Evolutionary conservation across 495 filamentous ascomycete genomes (phyloP).

Genomic region (Xylaria telfairii): DNA sequence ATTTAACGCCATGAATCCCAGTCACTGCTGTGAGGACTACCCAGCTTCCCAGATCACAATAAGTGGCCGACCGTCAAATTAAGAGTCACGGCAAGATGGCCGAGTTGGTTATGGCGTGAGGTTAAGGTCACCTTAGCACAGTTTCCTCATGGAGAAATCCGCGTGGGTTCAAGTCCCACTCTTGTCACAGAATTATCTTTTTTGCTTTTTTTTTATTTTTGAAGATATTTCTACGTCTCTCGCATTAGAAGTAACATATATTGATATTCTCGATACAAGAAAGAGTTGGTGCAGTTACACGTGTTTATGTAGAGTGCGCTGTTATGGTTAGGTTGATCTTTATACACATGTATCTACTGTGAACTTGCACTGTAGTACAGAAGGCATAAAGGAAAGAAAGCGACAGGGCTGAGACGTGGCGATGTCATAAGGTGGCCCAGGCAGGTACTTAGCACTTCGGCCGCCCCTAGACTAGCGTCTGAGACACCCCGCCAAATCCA

Average conservation of each 20-base stretch:
- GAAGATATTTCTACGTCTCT: too few relatives aligned
- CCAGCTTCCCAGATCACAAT: not conserved
- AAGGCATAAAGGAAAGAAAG: not conserved
- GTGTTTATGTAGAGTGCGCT: too few relatives aligned
- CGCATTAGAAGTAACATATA: too few relatives aligned
- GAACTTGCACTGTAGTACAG: too few relatives aligned
- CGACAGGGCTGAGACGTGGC: not conserved
- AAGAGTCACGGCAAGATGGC: conserved; percentile 47
- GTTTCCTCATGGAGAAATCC: conserved; percentile 42
- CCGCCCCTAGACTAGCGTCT: conserved; percentile 13
- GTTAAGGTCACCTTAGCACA: conserved; percentile 46
- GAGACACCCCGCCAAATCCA: conserved; percentile 25
- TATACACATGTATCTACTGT: too few relatives aligned
- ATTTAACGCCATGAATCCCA: not conserved
- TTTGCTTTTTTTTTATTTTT: not conserved
- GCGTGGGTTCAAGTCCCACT: conserved; percentile 52
- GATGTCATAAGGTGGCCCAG: not conserved
- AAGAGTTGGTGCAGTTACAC: too few relatives aligned
- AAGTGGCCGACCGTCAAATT: not conserved
- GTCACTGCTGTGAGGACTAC: too few relatives aligned
- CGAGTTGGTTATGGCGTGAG: conserved; percentile 53
- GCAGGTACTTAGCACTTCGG: conserved; percentile 1
- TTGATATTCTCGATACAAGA: too few relatives aligned
- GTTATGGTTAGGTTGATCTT: too few relatives aligned
- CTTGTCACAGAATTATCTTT: conserved; percentile 35